Evolutionary conservation across 2,329 filamentous ascomycete genomes (phyloP), one percentile per base, ranked within the genome.

Genomic region (Curvularia lunata): DNA sequence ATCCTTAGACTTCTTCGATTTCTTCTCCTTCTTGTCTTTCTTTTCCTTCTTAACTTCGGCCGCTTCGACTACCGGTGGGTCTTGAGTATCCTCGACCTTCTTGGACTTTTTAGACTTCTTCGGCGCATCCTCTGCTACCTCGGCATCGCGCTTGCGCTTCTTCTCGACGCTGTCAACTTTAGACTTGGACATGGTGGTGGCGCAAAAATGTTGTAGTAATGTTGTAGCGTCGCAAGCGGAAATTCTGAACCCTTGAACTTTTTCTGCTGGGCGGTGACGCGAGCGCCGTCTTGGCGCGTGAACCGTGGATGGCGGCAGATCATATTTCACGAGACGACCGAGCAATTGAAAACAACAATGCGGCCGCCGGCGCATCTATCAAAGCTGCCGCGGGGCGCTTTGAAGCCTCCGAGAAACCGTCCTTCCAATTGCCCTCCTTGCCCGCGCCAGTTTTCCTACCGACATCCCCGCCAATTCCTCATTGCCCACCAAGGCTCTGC

Each of bases 381-480:
- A 66, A 68, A 68, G 56, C 64, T 74, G 46, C 62, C 64, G 10
- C 64, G 65, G 46, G 68, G 68, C 48, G 56, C 65, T 8, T 38
- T 70, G 43, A 65, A 62, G 21, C 54, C 69, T 2, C 67, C 71
- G 4, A 69, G 61, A 48, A 7, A 52, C 4, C 55, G 57, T 37
- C 34, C 59, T 8, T 42, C 54, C 16, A 62, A 71, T 18, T 56
- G 59, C 19, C 66, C 59, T 19, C 67, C 68, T 34, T 66, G 65
- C 47, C 71, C 69, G n/a, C 84, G 86, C 45, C 80, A 79, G 34
- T 89, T 89, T 75, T 87, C 86, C 16, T 82, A 84, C 61, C 84
- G 83, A 65, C 79, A 82, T 34, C 81, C 79, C 41, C 81, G 84
- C 47, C 81, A 83, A 50, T 79, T 86, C 59, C 71, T 86, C 64